Evolutionary conservation across 495 filamentous ascomycete genomes (phyloP).

Genomic region (Hypomontagnella monticulosa): DNA sequence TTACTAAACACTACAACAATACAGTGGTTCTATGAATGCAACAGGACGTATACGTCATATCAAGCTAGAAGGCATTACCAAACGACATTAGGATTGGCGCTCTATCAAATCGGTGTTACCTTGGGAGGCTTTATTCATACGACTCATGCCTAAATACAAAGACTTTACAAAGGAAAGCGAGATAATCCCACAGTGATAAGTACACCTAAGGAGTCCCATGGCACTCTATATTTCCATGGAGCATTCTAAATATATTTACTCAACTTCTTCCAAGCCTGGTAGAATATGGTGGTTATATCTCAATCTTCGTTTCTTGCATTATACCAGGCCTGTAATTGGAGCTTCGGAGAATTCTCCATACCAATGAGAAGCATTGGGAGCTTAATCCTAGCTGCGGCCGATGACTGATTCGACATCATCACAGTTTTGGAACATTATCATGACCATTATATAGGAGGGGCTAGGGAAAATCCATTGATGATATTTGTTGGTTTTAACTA

Average conservation of each 20-base stretch:
- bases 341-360: conserved; percentile 16
- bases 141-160: too few species aligned
- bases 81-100: too few species aligned
- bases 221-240: neutral
- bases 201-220: neutral
- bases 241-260: too few species aligned
- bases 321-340: conserved; percentile 3
- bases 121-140: too few species aligned
- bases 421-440: neutral
- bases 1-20: too few species aligned
- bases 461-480: neutral
- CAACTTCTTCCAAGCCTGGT: too few species aligned
- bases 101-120: too few species aligned
- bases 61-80: too few species aligned
- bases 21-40: too few species aligned
- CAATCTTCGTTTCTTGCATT: neutral
- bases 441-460: neutral
- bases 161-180: too few species aligned
- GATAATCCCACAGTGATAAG: too few species aligned
- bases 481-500: neutral
- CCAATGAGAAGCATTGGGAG: neutral
- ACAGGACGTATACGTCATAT: too few species aligned
- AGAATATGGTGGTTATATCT: conserved; percentile 21
- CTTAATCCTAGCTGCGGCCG: neutral
- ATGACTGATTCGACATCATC: neutral